phyloP scores from a whole-genome alignment of 257 asterid species.

The Solanum medicagineum region DNA sequence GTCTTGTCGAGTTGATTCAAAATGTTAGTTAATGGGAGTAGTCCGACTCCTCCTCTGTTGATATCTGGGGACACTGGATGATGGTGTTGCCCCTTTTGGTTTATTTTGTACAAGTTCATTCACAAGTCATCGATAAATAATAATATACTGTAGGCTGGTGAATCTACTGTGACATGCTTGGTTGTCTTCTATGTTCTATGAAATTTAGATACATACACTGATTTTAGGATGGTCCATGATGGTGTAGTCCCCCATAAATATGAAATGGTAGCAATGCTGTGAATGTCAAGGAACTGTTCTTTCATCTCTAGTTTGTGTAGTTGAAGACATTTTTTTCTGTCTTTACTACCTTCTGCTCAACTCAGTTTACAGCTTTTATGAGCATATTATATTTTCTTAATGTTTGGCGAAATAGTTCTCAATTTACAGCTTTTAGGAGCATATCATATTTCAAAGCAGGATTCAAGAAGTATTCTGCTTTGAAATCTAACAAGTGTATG shows the following conservation, averaged over 20 bases:
- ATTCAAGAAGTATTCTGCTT: background rate
- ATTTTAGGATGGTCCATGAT: background rate
- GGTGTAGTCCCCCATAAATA: background rate
- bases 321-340: background rate
- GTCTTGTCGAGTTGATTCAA: background rate
- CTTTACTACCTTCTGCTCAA: background rate
- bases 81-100: background rate
- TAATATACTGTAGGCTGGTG: background rate
- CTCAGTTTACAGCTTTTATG: too few relatives aligned
- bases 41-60: background rate
- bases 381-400: background rate
- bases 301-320: background rate
- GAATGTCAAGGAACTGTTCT: background rate
- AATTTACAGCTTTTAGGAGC: background rate
- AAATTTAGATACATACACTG: background rate
- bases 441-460: background rate
- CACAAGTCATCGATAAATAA: background rate
- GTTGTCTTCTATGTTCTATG: background rate
- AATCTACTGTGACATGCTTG: background rate
- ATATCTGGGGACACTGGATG: background rate
- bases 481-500: background rate
- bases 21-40: background rate
- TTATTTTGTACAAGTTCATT: background rate
- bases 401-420: background rate
- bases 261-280: background rate